Conservation (phyloP, 2,329 filamentous ascomycete species). For the Aspergillus viridinutans region DNA sequence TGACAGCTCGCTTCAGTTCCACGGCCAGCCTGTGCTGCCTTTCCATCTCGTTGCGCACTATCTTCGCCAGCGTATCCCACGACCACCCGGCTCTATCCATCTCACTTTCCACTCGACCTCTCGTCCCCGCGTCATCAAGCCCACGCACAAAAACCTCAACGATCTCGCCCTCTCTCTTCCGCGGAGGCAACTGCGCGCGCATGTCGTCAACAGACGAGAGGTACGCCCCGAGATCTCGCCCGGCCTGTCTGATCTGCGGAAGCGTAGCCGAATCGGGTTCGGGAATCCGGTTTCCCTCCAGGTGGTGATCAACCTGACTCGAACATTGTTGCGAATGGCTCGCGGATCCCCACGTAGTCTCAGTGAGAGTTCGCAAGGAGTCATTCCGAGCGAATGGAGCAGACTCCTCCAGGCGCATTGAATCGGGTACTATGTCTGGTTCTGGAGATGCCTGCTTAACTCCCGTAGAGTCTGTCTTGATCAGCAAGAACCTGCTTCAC, state of each 20-base stretch:
- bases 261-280: neutral
- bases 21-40: neutral
- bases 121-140: conserved; percentile 17
- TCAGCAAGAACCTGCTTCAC: neutral
- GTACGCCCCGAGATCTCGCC: conserved; percentile 22
- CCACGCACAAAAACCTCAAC: conserved; percentile 31
- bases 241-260: conserved; percentile 18
- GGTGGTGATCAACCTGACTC: neutral
- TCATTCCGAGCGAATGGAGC: neutral
- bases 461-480: neutral
- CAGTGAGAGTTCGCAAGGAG: conserved; percentile 2
- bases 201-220: conserved; percentile 19
- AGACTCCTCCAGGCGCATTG: conserved; percentile 4
- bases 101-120: conserved; percentile 15
- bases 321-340: neutral
- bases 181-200: conserved; percentile 11
- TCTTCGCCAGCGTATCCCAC: conserved; percentile 20
- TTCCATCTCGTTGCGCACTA: neutral
- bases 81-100: conserved; percentile 24
- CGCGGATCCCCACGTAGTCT: conserved; percentile 11
- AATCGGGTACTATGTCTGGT: conserved; percentile 13
- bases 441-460: neutral
- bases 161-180: conserved; percentile 16
- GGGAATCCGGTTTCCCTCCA: neutral
- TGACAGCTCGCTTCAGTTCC: neutral